These are phyloP conservation scores for Hypoxylon sp. DNA, from an alignment of 2,329 filamentous ascomycete genomes.

Conservation along the genomic window DNA sequence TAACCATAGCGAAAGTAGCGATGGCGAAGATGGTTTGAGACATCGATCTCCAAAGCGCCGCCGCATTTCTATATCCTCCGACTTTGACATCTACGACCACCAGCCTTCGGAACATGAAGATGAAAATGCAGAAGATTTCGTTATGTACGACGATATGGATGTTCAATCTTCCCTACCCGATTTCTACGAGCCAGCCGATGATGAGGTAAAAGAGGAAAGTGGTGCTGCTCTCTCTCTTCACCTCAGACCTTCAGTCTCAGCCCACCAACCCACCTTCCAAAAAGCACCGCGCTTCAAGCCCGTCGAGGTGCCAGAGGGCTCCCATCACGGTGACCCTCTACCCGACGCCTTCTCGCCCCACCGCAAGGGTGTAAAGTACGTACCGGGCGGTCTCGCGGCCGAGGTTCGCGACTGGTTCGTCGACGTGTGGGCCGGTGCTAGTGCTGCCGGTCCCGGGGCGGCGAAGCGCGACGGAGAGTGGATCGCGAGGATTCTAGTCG, in stretches of 20 bases:
- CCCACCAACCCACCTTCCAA: conserved; percentile 56
- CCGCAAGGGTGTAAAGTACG: conserved; percentile 54
- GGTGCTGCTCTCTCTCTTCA: conserved; percentile 10
- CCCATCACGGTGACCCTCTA: conserved; percentile 48
- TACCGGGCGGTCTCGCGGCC: conserved; percentile 60
- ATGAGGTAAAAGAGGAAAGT: conserved; percentile 16
- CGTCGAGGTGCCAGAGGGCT: conserved; percentile 42
- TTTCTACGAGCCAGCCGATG: conserved; percentile 9
- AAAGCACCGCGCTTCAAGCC: conserved; percentile 58
- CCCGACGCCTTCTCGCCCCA: conserved; percentile 60
- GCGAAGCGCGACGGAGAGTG: conserved; percentile 42
- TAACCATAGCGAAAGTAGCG: conserved; percentile 14
- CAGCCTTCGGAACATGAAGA: background rate
- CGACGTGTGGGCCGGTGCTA: conserved; percentile 57
- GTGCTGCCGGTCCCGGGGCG: conserved; percentile 33
- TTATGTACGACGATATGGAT: conserved; percentile 42
- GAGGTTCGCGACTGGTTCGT: conserved; percentile 63
- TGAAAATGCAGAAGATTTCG: conserved; percentile 20
- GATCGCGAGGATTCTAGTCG: conserved; percentile 45
- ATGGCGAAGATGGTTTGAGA: conserved; percentile 17
- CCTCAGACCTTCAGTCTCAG: conserved; percentile 20
- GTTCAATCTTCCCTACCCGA: conserved; percentile 35
- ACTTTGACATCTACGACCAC: conserved; percentile 22
- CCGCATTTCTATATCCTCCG: conserved; percentile 55
- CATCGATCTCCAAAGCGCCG: conserved; percentile 55